Evolutionary conservation across 1,139 yeast species (phyloP), one percentile per base, ranked within the genome.

Genomic region (Candida dubliniensis): DNA sequence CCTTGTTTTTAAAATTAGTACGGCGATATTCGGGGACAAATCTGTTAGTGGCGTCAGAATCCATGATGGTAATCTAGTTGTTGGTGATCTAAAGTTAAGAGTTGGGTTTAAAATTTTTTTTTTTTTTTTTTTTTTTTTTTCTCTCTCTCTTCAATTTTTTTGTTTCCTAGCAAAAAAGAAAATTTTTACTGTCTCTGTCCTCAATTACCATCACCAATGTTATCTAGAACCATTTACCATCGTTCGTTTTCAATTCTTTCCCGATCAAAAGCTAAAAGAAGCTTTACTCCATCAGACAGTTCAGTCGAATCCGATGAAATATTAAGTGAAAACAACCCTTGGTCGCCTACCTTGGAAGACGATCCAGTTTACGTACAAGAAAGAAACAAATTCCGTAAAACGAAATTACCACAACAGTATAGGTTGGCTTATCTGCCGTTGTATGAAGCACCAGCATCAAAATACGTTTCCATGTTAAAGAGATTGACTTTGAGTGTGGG

Each of bases 21-120:
- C 97, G 89, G 69, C 99, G 89, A 67, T 93, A 95, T 68, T 93
- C 99, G 40, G 99, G 98, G 48, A 93, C 88, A 67, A 88, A 93
- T 71, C 93, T 84, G 57, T 79, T 77, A 46, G 95, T 82, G 41
- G 93, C 78, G 59, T 88, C 93, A 42, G 87, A 71, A 61, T 85
- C 91, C 95, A 87, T 87, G 41, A 36, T 51, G 14, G n/a, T 27
- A 27, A 10, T 8, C 29, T 8, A 25, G 10, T 10, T 27, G 30
- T 27, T 27, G 8, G 3, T 30, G 32, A 4, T 30, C 3, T n/a
- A n/a, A 8, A 7, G 2, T 7, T 2, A 30, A 30, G 32, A 30
- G 7, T 4, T n/a, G 6, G 12, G 8, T 27, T 34, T 30, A 5
- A 25, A 29, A 11, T 32, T 32, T 13, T 40, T 34, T 24, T 29